Evolutionary conservation across 768 basidiomycete species (phyloP), one percentile per base, ranked within the genome.

Genomic region (Amyloporia xantha): DNA sequence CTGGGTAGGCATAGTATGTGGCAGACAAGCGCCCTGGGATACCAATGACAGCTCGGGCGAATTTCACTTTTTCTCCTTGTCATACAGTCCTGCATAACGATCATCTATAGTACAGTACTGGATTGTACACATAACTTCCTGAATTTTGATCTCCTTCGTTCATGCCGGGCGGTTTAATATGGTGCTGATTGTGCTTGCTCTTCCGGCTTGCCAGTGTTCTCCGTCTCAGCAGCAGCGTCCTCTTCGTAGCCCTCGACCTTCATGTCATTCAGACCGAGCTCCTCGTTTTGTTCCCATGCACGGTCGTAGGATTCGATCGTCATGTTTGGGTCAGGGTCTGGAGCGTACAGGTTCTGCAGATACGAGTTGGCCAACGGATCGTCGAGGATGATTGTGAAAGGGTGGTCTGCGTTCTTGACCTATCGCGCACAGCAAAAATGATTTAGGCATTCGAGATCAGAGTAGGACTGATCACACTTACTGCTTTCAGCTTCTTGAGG

Each of bases 241-340:
- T 65, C 53, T 55, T 80, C 81, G 59, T 87, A 88, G 0, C 77
- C 78, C 57, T 91, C 89, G 1, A 91, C 85, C 57, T 82, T 82
- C 64, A 92, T 92, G 58, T 91, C 90, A 57, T 92, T 91, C 62
- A 99, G 64, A 4, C 95, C 96, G 12, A 98, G 72, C 43, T 92
- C 91, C 63, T 98, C 96, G 58, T 99, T 93, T 71, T 99, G 92
- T 38, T 91, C 79, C 71, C 78, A 88, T 3, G 81, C 81, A 42
- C 96, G 74, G 35, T 93, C 88, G 60, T 98, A 99, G 48, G 66
- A 62, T 62, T 86, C 89, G 44, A 88, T 76, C 25, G 66, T 73
- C 88, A 99, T 91, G 60, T 93, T 92, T 1, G 95, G 95, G 62
- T 98, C 95, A 0, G 89, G 83, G 62, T 99, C 95, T 3, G 96